Base-by-base conservation (phyloP, 805 yeast genomes). In the Spathaspora passalidarum region DNA sequence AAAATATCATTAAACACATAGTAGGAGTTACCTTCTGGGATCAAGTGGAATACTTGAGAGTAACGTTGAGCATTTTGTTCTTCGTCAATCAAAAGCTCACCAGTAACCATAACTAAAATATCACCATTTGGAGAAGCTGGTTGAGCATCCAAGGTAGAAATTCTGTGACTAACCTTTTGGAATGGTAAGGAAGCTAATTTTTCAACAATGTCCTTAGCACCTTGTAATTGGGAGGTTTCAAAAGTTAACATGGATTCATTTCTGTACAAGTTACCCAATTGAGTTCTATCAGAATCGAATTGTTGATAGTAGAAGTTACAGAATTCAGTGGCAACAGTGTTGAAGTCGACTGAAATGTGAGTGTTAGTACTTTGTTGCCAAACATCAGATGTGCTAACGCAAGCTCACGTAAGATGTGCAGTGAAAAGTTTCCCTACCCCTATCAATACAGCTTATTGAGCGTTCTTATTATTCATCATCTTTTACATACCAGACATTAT, bases 221-320 rank as follows among this genome's bases (percentile, higher is more conserved):
- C 99, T 75, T 92, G 99, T 55, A 87, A 77, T 76, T 92, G 97
- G 49, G 90, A 76, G 45, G 91, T 84, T 74, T 94, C 99, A 60
- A 94, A 94, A 40, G 99, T 94, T 71, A 94, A 78, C 99, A 94
- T 94, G 22, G 97, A 90, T 66, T 88, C 91, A 51, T 89, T 96
- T 66, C 99, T 87, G 83, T 92, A 92, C 61, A 92, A 80, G 75
- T 88, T 86, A 56, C 96, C 96, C 65, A 92, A 81, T 68, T 87
- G 94, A 49, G 89, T 68, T 78, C 98, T 88, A 72, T 92, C 96
- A 59, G 84, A 68, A 72, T 91, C 97, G 62, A 92, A 92, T 70
- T 88, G 96, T 67, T 88, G 86, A 81, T 92, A 94, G 81, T 94
- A 92, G 64, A 90, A 92, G 69, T 80, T 85, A 62, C 96, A 88